Conservation (phyloP, 2,329 filamentous ascomycete genomes). For the Helotiales sp. region DNA sequence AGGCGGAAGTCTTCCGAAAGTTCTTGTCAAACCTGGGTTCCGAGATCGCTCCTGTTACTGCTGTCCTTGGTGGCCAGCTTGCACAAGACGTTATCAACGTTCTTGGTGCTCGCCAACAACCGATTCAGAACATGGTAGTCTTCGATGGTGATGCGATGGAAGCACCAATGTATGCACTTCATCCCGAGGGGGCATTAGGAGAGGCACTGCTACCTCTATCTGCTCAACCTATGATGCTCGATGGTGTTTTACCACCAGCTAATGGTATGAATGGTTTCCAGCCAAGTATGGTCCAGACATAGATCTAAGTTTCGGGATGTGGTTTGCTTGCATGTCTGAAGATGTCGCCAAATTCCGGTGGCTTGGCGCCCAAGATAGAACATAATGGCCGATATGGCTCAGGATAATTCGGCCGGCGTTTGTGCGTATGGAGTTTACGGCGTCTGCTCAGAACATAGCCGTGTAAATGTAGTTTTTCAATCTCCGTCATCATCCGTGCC, state of each 20-base stretch:
- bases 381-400: not conserved
- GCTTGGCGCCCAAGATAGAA: not conserved
- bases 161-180: conserved; percentile 78
- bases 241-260: conserved; percentile 17
- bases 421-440: conserved; percentile 1
- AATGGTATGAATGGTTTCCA: conserved; percentile 23
- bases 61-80: conserved; percentile 85
- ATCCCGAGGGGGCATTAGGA: conserved; percentile 63
- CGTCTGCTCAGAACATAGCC: conserved; percentile 1
- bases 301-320: not conserved
- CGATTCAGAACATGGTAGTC: conserved; percentile 90
- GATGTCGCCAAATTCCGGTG: not conserved
- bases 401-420: conserved; percentile 2
- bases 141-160: conserved; percentile 85
- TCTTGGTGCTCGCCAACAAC: conserved; percentile 85
- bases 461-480: conserved; percentile 6
- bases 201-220: conserved; percentile 44
- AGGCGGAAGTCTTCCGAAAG: conserved; percentile 71
- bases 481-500: not conserved
- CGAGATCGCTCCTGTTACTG: conserved; percentile 83
- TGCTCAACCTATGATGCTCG: conserved; percentile 21
- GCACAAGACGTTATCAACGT: conserved; percentile 98
- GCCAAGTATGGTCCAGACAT: conserved; percentile 24
- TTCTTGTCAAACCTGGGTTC: conserved; percentile 86
- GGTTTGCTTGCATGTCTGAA: not conserved